phyloP scores from a whole-genome alignment of 192 early-diverging fungal species.

The Chytriomyces sp. region DNA sequence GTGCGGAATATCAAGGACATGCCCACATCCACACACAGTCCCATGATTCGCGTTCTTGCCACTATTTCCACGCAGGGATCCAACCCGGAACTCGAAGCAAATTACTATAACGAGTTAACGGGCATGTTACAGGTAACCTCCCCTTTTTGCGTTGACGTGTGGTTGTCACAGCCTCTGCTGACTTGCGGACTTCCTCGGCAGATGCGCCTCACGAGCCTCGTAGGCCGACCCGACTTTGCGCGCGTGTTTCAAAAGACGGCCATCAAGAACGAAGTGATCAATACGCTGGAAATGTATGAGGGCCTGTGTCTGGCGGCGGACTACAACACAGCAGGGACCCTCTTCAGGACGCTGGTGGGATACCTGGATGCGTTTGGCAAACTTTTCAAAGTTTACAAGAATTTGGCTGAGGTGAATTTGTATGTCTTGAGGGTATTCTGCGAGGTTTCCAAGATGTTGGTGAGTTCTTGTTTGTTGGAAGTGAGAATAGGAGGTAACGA shows the following conservation, averaged over 20 bases:
- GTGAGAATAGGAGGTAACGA: too few species aligned
- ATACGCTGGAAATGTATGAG: constrained; percentile 74
- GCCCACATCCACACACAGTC: constrained; percentile 48
- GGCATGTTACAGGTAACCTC: not conserved
- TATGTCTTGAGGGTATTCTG: constrained; percentile 58
- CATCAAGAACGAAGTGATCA: constrained; percentile 61
- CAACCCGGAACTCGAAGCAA: constrained; percentile 46
- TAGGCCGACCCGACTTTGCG: constrained; percentile 62
- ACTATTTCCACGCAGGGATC: constrained; percentile 60
- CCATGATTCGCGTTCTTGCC: constrained; percentile 65
- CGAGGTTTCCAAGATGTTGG: constrained; percentile 30
- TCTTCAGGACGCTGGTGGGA: constrained; percentile 56
- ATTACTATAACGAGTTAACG: constrained; percentile 61
- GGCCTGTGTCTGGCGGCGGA: constrained; percentile 72
- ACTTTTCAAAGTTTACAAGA: constrained; percentile 69
- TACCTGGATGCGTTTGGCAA: constrained; percentile 66
- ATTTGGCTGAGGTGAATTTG: constrained; percentile 64
- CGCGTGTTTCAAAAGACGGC: constrained; percentile 56
- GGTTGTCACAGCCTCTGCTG: not conserved
- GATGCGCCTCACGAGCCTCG: constrained; percentile 56
- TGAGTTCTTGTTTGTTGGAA: too few species aligned
- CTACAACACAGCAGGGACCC: constrained; percentile 59
- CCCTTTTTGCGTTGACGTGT: not conserved
- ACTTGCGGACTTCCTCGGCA: constrained; percentile 9
- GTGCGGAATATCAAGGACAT: constrained; percentile 47